Conservation (phyloP, 176 grass and related monocot species). For the Chrysopogon serrulatus region DNA sequence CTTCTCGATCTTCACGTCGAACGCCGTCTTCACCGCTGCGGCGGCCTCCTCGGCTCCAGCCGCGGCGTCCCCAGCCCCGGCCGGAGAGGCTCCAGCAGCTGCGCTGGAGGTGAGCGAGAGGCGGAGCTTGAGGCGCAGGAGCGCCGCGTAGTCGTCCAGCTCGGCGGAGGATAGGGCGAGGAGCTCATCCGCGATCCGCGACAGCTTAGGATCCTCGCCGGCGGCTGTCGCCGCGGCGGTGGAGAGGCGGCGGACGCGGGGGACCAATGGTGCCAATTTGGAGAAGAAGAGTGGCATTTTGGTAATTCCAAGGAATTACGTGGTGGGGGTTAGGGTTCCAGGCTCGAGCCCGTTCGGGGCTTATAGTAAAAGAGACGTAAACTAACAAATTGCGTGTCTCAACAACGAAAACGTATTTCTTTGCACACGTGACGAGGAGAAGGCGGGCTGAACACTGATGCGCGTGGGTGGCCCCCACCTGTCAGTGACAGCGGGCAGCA, state of each 20-base stretch:
- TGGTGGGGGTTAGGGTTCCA: conserved; percentile 31
- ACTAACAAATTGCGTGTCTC: accelerated
- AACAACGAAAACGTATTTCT: background rate
- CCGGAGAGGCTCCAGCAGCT: conserved; percentile 3
- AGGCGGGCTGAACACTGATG: background rate
- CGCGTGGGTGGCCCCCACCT: background rate
- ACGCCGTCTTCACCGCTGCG: conserved; percentile 56
- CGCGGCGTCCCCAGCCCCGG: conserved; percentile 11
- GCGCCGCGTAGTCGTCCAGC: conserved; percentile 57
- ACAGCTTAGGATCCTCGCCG: conserved; percentile 41
- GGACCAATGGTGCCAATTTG: conserved; percentile 37
- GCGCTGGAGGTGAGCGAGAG: conserved; percentile 50
- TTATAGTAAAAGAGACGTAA: background rate
- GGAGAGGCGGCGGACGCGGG: conserved; percentile 44
- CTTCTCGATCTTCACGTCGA: conserved; percentile 92
- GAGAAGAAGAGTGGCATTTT: conserved; percentile 52
- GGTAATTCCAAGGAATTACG: background rate
- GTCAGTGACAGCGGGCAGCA: background rate
- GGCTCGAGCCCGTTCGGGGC: background rate
- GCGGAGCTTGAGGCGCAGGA: conserved; percentile 67
- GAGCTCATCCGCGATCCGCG: conserved; percentile 57
- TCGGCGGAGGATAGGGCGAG: conserved; percentile 47
- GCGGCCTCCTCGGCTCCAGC: conserved; percentile 25
- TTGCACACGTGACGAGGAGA: background rate
- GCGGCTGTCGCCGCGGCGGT: conserved; percentile 26